Conservation (phyloP, 345 rosid genomes). For the Rhizophora apiculata region DNA sequence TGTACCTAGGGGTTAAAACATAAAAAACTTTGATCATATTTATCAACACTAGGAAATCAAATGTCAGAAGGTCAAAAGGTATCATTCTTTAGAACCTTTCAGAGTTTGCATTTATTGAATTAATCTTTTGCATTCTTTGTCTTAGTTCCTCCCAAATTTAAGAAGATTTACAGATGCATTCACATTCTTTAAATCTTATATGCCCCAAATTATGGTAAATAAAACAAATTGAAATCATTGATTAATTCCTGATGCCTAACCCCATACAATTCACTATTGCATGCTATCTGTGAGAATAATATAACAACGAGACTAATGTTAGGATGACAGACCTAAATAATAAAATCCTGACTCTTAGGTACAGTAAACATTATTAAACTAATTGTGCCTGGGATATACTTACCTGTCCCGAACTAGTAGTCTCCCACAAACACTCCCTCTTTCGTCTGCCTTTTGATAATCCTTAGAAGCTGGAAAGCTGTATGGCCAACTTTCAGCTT, state of each 20-base stretch:
- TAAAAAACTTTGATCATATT: neutral
- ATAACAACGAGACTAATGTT: neutral
- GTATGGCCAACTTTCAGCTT: conserved; percentile 83
- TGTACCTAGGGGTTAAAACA: conserved; percentile 39
- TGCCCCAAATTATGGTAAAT: no score
- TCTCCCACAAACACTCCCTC: conserved; percentile 76
- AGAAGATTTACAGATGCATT: no score
- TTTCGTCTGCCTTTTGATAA: conserved; percentile 60
- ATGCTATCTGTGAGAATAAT: neutral
- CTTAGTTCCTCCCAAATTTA: no score
- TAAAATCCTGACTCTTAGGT: neutral
- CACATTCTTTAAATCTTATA: no score
- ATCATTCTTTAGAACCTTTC: neutral
- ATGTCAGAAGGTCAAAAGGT: neutral
- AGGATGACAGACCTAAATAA: neutral
- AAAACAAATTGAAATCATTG: no score
- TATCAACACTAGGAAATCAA: neutral
- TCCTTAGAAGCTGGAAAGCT: conserved; percentile 90
- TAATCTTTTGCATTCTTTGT: no score
- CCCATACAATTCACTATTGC: neutral
- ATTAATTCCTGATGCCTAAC: no score
- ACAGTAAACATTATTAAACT: neutral
- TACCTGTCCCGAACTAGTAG: conserved; percentile 72
- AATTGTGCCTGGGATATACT: neutral
- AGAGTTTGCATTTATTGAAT: neutral